phyloP scores from a whole-genome alignment of 306 rosid species.

The Abrus precatorius region DNA sequence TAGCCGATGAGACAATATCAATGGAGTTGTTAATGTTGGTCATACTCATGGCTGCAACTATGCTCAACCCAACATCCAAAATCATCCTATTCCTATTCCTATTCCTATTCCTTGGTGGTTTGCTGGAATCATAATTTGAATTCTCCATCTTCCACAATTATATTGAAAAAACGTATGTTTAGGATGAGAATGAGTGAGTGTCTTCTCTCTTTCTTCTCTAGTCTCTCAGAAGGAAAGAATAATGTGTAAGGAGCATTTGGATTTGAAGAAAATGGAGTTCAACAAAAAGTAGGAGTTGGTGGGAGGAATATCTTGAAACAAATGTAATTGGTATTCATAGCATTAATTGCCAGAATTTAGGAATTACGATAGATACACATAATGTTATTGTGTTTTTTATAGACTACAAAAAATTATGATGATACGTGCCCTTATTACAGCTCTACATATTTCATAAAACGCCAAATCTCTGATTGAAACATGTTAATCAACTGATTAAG shows the following conservation, averaged over 20 bases:
- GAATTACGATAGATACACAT: background rate
- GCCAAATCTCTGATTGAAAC: conserved; percentile 9
- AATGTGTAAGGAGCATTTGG: background rate
- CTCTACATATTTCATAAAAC: background rate
- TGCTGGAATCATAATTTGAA: conserved; percentile 51
- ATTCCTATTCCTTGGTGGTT: conserved; percentile 53
- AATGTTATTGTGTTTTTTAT: background rate
- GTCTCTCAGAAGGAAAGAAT: conserved; percentile 12
- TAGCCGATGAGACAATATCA: conserved; percentile 67
- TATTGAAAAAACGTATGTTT: background rate
- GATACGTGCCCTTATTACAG: conserved; percentile 6
- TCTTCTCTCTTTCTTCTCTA: background rate
- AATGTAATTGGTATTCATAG: background rate
- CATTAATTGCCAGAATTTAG: background rate
- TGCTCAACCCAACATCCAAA: conserved; percentile 73
- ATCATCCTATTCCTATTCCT: conserved; percentile 40
- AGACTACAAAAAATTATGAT: background rate
- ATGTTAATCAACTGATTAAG: background rate
- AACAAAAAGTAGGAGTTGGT: background rate
- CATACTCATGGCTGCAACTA: conserved; percentile 73
- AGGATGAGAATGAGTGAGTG: background rate
- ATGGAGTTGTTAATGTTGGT: conserved; percentile 20
- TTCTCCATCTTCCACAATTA: conserved; percentile 25
- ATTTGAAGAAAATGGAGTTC: background rate
- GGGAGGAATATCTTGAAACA: conserved; percentile 11